phyloP scores from a whole-genome alignment of 2,329 filamentous ascomycete genomes.

The Lasiodiplodia sp. region DNA sequence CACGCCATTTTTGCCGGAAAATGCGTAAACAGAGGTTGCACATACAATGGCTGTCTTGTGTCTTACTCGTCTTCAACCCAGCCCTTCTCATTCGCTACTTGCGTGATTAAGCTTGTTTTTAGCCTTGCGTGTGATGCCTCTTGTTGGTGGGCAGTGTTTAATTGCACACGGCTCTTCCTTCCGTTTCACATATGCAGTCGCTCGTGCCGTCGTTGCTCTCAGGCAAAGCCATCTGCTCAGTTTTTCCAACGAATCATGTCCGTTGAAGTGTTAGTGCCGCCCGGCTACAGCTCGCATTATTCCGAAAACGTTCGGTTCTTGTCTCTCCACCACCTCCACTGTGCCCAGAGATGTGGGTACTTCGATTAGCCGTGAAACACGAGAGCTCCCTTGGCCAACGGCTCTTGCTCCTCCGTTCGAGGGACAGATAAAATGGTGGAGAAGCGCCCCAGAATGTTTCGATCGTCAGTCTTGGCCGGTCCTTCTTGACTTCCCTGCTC shows the following conservation, averaged over 20 bases:
- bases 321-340: neutral
- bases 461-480: constrained; percentile 19
- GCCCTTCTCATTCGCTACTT: neutral
- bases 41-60: neutral
- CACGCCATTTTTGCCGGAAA: neutral
- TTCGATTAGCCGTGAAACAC: constrained; percentile 23
- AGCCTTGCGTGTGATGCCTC: neutral
- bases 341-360: constrained; percentile 1
- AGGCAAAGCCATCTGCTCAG: neutral
- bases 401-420: neutral
- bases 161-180: constrained; percentile 24
- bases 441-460: constrained; percentile 3
- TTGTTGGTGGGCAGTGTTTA: constrained; percentile 4
- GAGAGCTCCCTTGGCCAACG: neutral
- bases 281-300: neutral
- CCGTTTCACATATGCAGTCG: constrained; percentile 16
- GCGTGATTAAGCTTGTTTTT: constrained; percentile 22
- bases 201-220: neutral
- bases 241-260: constrained; percentile 10
- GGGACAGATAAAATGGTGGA: constrained; percentile 15
- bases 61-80: neutral
- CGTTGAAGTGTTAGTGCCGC: neutral
- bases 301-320: neutral
- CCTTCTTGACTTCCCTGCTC: neutral
- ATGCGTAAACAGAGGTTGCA: neutral